Evolutionary conservation across 2,329 filamentous ascomycete genomes (phyloP), one percentile per base, ranked within the genome.

Genomic region (Fusarium chaquense): DNA sequence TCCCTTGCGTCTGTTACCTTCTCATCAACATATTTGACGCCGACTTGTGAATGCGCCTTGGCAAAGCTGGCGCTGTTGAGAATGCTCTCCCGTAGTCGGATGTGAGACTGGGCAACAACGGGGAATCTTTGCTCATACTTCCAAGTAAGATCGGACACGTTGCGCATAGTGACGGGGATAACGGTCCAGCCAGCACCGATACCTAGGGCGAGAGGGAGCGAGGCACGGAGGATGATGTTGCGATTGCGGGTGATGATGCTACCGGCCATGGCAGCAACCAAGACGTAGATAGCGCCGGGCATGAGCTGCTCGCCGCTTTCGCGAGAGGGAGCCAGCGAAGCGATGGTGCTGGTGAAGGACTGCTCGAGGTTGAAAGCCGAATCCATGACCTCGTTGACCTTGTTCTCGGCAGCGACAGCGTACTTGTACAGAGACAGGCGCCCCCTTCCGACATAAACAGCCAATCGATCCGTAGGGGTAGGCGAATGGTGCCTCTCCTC

Each of bases 181-280:
- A 97, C 90, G 65, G 90, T 85, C 89, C 94, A 96, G 62, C 93
- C 94, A 59, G 94, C 92, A 58, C 90, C 90, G 68, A 97, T 83
- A 71, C 94, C 96, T 44, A 98, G 89, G 22, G 90, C 90, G 51
- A 95, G 81, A 13, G 96, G 96, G 3, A 92, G 86, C 3, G 90
- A 84, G 56, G 91, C 90, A 72, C 96, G 90, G 56, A 99, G 83
- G 67, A 97, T 79, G 68, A 98, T 86, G 80, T 92, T 94, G 74
- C 95, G 90, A 84, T 97, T 97, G 69, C 95, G 90, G 58, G 93
- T 89, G 58, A 98, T 84, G 78, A 99, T 98, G 80, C 90, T 94
- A 73, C 95, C 96, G 36, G 96, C 93, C 94, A 99, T 98, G 75
- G 93, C 90, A 43, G 94, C 91, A 49, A 99, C 94, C 32, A 98